Evolutionary conservation across 306 rosid genomes (phyloP).

Genomic region (Sicyos edulis): DNA sequence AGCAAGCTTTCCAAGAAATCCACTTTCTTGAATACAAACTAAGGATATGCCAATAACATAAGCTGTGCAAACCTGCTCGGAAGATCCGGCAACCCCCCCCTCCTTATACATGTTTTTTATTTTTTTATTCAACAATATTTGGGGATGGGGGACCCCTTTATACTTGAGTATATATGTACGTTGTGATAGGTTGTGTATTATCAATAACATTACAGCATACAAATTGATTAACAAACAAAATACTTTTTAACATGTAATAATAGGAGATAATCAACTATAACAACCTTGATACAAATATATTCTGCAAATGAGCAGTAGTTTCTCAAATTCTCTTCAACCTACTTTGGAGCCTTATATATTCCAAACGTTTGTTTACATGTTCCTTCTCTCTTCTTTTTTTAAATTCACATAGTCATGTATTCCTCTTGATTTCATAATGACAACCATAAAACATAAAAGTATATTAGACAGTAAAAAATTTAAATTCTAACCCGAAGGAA

Average conservation of each 20-base stretch:
- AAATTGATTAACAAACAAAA: conserved; percentile 6
- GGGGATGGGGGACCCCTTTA: not conserved
- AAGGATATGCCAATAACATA: not conserved
- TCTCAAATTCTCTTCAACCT: not conserved
- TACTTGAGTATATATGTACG: conserved; percentile 1
- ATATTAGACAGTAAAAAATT: conserved; percentile 18
- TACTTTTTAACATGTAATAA: not conserved
- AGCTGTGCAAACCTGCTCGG: not conserved
- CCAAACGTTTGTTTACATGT: not conserved
- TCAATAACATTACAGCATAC: not conserved
- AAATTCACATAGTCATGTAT: not conserved
- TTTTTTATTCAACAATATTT: too few relatives aligned
- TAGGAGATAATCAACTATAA: not conserved
- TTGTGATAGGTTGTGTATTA: not conserved
- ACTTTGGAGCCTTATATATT: not conserved
- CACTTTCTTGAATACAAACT: not conserved
- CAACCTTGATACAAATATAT: not conserved
- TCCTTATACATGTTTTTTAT: too few relatives aligned
- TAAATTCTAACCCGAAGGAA: conserved; percentile 55
- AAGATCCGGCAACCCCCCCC: not conserved
- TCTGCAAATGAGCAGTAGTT: not conserved
- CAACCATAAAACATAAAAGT: conserved; percentile 6
- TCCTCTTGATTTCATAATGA: not conserved
- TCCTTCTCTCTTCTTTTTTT: not conserved
- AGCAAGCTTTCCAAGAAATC: not conserved